Evolutionary conservation across 805 yeast genomes (phyloP), one percentile per base, ranked within the genome.

Genomic region (Yueomyces sinensis): DNA sequence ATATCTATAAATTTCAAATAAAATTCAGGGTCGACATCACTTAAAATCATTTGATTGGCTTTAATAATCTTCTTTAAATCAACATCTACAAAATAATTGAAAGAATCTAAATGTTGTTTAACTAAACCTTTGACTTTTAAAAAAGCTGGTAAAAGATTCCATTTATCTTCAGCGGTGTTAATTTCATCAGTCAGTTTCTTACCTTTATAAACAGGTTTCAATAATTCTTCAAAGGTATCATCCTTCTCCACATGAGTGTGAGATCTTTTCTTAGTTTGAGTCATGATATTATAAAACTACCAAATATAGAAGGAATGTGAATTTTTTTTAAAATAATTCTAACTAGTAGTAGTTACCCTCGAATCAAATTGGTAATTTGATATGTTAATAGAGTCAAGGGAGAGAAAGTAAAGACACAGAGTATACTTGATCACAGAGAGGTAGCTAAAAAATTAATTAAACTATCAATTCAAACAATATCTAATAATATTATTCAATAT

Each of bases 1-100:
- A 91, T 91, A 55, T 91, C 97, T 38, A 84, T 66, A 56, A 91
- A 91, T 49, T 84, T 89, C 54, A 91, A 66, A 50, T 89, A 91
- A 52, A 91, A 91, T 52, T 87, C 95, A 1, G 98, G 98, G 59
- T 89, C 97, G 27, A 91, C 97, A 58, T 91, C 98, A 47, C 91
- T 77, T 19, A 91, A 63, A 28, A 91, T 86, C 35, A 72, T 61
- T 59, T 87, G 87, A 56, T 91, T 91, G 13, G 99, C 98, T 45
- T 72, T 65, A 40, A 91, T 80, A 56, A 91, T 91, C 54, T 91
- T 89, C 61, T 82, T 84, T 56, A 91, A 68, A 54, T 91, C 99
- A 5, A 74, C 76, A 49, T 91, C 96, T 15, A 91, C 94, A 56
- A 91, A 91, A 61, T 83, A 91, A 54, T 91, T 89, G 68, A 84